phyloP scores from a whole-genome alignment of 768 basidiomycete genomes.

The Pisolithus tinctorius region DNA sequence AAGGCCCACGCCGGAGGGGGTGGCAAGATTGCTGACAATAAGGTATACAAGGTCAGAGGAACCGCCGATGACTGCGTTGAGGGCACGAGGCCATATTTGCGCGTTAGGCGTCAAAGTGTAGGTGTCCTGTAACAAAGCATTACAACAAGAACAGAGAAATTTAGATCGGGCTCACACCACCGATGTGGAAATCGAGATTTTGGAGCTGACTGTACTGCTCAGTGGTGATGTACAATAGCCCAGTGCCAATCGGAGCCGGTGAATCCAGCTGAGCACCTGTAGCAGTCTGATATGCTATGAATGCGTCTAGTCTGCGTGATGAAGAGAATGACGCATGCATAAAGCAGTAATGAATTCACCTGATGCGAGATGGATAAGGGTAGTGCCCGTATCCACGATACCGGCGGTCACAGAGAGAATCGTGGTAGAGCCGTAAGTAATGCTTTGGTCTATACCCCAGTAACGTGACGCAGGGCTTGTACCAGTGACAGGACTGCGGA shows the following conservation, averaged over 20 bases:
- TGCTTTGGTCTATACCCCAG: constrained; percentile 57
- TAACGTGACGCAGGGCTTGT: constrained; percentile 40
- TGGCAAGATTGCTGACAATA: neutral
- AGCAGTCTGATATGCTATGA: constrained; percentile 34
- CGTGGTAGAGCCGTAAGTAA: constrained; percentile 41
- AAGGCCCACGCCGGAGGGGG: neutral
- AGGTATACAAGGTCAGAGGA: neutral
- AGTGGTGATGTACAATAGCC: constrained; percentile 46
- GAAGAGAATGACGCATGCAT: neutral
- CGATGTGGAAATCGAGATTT: constrained; percentile 51
- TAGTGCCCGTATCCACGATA: constrained; percentile 57
- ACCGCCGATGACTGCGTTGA: neutral
- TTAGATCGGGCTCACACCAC: constrained; percentile 31
- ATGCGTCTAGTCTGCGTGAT: constrained; percentile 25
- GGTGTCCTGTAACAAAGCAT: constrained; percentile 1
- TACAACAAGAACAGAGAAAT: too few species aligned
- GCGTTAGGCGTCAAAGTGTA: constrained; percentile 38
- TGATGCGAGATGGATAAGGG: constrained; percentile 43
- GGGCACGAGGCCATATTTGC: constrained; percentile 31
- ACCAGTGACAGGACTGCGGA: constrained; percentile 32
- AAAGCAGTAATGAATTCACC: constrained; percentile 13
- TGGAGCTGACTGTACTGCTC: constrained; percentile 46
- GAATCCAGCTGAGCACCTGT: constrained; percentile 35
- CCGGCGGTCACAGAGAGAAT: constrained; percentile 45
- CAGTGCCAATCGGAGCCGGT: constrained; percentile 18